Percentiles rank a stretch among this genome's conserved stretches.
phyloP scores from a whole-genome alignment of 78 protist genomes.

The Pigoraptor vietnamica region DNA sequence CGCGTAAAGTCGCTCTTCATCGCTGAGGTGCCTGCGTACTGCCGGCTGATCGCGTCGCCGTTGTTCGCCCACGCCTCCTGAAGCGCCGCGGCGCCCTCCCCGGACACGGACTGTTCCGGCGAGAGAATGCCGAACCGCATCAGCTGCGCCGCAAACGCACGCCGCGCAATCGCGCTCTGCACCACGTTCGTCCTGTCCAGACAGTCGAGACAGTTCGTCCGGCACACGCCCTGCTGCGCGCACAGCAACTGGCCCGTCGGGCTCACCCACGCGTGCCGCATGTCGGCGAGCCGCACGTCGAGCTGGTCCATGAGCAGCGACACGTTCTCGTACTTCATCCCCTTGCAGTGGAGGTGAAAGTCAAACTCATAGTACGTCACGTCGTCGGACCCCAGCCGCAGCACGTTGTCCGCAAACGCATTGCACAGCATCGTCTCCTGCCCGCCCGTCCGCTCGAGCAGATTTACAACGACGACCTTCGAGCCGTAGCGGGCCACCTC shows the following conservation, averaged over 20 bases:
- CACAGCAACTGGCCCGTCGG: background rate
- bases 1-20: constrained; percentile 24
- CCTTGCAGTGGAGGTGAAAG: constrained; percentile 11
- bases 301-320: background rate
- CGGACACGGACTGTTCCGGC: background rate
- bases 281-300: background rate
- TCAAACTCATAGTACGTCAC: background rate
- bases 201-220: constrained; percentile 89
- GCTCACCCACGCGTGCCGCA: background rate
- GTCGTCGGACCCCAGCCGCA: background rate
- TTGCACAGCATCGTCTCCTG: constrained; percentile 20
- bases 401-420: background rate
- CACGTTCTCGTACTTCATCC: background rate
- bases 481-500: constrained; percentile 39
- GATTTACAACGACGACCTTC: constrained; percentile 35
- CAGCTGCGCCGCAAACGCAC: background rate
- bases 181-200: constrained; percentile 85
- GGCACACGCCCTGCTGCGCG: constrained; percentile 54
- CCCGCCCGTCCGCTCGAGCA: constrained; percentile 26
- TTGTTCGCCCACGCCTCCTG: constrained; percentile 24
- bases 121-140: background rate
- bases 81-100: background rate
- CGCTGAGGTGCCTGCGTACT: constrained; percentile 49
- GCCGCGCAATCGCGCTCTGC: constrained; percentile 39
- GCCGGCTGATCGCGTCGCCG: constrained; percentile 12